Evolutionary conservation across 164 flowering plant genomes (phyloP), one percentile per base, ranked within the genome.

Genomic region (Nymphaea thermarum): DNA sequence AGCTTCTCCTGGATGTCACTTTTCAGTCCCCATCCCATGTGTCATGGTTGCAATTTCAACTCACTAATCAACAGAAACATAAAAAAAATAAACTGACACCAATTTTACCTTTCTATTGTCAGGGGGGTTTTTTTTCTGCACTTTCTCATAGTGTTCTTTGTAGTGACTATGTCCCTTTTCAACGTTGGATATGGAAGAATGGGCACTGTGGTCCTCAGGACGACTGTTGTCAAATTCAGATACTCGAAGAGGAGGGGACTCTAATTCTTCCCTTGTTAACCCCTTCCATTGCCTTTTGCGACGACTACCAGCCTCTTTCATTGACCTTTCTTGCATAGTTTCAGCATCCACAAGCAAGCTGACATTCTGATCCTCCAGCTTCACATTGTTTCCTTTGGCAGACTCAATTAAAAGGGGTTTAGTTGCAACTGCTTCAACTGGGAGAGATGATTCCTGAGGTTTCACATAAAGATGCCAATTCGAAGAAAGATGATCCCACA

Each of bases 401-500:
- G 66, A 74, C 25, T 72, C 76, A 15, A n/a, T 80, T 17, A 63
- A 42, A 42, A 47, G 45, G 11, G 77, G 42, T 74, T 79, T 81
- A 41, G 66, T 55, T 73, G 75, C 72, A 18, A 77, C 67, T n/a
- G 17, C 78, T 69, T 80, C 88, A 65, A 70, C 78, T 2, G 66
- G 65, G 69, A 63, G 42, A 77, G 85, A 43, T 3, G 64, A 41
- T 42, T 80, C 89, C 45, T 41, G 74, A 53, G 82, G 64, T 61
- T 78, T 81, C 17, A 81, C 82, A 77, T 91, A 91, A 53, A 84
- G 71, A 71, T 84, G 71, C 70, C 90, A 42, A 77, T 81, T 74
- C 63, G 85, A 78, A 71, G 83, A 78, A 51, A 94, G 78, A 80
- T 94, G 97, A 75, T 87, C 90, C 99, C 99, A 94, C 69, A 94